Evolutionary conservation across 2,329 filamentous ascomycete species (phyloP).

Genomic region (Aspergillus candidus): DNA sequence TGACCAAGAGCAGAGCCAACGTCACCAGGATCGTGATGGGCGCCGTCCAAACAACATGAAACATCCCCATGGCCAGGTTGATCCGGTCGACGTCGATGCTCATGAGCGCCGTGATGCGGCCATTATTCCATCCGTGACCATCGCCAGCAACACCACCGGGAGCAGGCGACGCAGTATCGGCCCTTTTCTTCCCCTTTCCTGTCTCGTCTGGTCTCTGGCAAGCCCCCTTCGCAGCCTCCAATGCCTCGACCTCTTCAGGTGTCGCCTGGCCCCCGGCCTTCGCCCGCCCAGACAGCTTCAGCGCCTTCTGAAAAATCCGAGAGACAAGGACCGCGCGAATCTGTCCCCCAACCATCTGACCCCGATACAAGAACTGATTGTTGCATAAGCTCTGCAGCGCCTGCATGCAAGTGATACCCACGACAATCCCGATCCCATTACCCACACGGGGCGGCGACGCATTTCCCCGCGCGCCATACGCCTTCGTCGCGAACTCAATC

Average conservation of each 20-base stretch:
- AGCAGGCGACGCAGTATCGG: no score
- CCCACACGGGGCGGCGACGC: conserved; percentile 62
- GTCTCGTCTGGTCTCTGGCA: conserved; percentile 17
- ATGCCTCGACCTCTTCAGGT: conserved; percentile 41
- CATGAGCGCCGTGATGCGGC: conserved; percentile 88
- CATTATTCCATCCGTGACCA: conserved; percentile 83
- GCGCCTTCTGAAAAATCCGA: conserved; percentile 85
- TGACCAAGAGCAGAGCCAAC: conserved; percentile 72
- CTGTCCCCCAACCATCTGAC: conserved; percentile 88
- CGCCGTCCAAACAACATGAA: conserved; percentile 86
- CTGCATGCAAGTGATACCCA: conserved; percentile 84
- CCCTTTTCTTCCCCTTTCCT: conserved; percentile 39
- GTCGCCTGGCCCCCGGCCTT: conserved; percentile 68
- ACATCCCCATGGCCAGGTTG: conserved; percentile 79
- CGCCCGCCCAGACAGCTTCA: conserved; percentile 80
- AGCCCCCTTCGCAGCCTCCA: conserved; percentile 37
- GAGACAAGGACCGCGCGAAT: conserved; percentile 74
- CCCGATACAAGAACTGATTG: conserved; percentile 88
- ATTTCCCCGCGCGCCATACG: conserved; percentile 62
- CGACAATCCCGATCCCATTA: conserved; percentile 70
- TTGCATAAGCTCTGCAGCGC: conserved; percentile 70
- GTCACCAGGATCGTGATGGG: conserved; percentile 74
- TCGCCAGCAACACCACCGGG: conserved; percentile 47
- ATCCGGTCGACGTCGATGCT: conserved; percentile 90
- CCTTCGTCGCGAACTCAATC: conserved; percentile 76